Conservation (phyloP, 495 filamentous ascomycete species). For the Alectoria sarmentosa region DNA sequence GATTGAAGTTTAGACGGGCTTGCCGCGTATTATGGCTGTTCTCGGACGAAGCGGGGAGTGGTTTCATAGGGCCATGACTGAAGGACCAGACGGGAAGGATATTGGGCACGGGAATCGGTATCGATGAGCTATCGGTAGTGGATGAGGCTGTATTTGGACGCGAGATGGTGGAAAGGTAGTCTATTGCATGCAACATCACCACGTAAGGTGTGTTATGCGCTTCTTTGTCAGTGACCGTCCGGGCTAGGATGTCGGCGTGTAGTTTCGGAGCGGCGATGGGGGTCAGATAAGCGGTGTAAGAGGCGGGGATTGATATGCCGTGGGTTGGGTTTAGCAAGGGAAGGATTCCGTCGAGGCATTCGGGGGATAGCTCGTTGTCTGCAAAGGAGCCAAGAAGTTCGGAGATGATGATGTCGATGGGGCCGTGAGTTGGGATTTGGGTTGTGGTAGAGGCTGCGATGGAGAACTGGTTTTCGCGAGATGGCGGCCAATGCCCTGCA, state of each 20-base stretch:
- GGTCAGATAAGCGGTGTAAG: slow-evolving; percentile 85
- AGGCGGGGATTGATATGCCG: slow-evolving; percentile 88
- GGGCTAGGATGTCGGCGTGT: slow-evolving; percentile 65
- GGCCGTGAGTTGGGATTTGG: slow-evolving; percentile 36
- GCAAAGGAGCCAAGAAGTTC: slow-evolving; percentile 91
- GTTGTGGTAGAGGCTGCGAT: neutral
- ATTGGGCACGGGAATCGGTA: slow-evolving; percentile 29
- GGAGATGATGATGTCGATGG: slow-evolving; percentile 87
- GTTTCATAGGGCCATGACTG: slow-evolving; percentile 32
- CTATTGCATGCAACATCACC: slow-evolving; percentile 81
- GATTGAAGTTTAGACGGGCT: slow-evolving; percentile 65
- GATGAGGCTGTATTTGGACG: slow-evolving; percentile 23
- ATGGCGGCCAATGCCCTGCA: slow-evolving; percentile 26
- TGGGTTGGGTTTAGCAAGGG: slow-evolving; percentile 67
- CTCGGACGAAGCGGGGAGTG: neutral
- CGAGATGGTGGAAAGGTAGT: slow-evolving; percentile 57
- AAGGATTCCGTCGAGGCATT: slow-evolving; percentile 87
- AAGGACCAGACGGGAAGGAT: slow-evolving; percentile 29
- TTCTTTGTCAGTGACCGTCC: slow-evolving; percentile 53
- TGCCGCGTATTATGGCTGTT: slow-evolving; percentile 76
- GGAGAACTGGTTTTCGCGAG: neutral
- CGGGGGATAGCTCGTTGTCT: slow-evolving; percentile 84
- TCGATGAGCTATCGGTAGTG: slow-evolving; percentile 17
- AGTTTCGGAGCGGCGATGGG: slow-evolving; percentile 87
- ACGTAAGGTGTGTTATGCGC: slow-evolving; percentile 84